Evolutionary conservation across 768 basidiomycete species (phyloP), one percentile per base, ranked within the genome.

Genomic region (Tulasnella sp.): DNA sequence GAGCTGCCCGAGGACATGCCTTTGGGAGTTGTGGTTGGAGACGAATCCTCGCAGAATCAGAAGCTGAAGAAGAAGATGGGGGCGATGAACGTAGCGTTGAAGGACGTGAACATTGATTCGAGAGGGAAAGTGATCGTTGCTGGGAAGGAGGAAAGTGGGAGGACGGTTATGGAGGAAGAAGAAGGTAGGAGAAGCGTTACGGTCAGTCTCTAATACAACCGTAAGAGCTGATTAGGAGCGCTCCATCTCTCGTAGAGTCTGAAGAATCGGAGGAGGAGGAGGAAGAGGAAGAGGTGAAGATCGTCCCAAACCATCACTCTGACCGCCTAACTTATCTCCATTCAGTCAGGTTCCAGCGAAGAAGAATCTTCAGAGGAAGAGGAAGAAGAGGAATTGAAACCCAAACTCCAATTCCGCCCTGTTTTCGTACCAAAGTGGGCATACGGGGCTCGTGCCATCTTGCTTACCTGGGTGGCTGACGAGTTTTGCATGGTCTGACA

Each of bases 361-460:
- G 90, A 93, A 81, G 93, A 93, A 82, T 88, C 87, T n/a, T 92
- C 91, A 0, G 89, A 87, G 57, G 86, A 86, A n/a, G 93, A 94
- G 82, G 93, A 93, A 46, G 86, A 86, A n/a, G 94, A 95, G 82
- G 94, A 93, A 78, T 90, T 91, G 83, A 86, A 89, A 67, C 89
- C 90, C 5, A 92, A 93, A 83, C 85, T 90, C 7, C 89, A 91
- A 80, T 95, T 97, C 84, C 88, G 96, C 80, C 98, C 98, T 2
- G 93, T 97, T 0, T 99, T 98, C 83, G 90, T 99, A 23, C 93
- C 93, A 76, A 99, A 99, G 96, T 96, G 83, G 78, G 92, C 85
- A 11, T 70, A n/a, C 72, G 11, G 2, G 46, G 16, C 11, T 40
- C 44, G 32, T 70, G 67, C 35, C 70, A 46, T 3, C 5, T 23